A percentile compares a stretch with the other conserved stretches of the same genome.
Evolutionary conservation across 2,329 filamentous ascomycete genomes (phyloP).

Genomic region (Verticillium nubilum): DNA sequence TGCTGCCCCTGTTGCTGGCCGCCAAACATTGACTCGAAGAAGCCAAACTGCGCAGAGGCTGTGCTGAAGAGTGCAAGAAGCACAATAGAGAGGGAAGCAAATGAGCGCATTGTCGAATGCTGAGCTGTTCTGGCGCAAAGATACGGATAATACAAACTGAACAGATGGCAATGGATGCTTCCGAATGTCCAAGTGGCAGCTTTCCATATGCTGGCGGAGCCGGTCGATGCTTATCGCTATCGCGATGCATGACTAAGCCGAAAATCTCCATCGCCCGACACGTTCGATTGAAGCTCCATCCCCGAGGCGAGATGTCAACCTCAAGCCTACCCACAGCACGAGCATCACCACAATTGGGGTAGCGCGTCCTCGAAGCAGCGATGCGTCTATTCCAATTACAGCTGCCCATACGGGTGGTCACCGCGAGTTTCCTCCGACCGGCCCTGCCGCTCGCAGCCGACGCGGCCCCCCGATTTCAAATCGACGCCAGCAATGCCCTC

Average conservation of each 20-base stretch:
- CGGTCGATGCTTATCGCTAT: conserved; percentile 17
- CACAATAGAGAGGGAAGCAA: conserved; percentile 26
- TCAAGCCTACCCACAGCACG: background rate
- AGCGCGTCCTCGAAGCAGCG: conserved; percentile 10
- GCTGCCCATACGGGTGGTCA: conserved; percentile 38
- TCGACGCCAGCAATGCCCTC: conserved; percentile 26
- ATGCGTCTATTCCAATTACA: conserved; percentile 43
- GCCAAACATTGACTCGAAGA: conserved; percentile 97
- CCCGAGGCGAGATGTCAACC: background rate
- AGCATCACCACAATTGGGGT: conserved; percentile 3
- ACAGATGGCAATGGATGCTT: background rate
- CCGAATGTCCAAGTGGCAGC: background rate
- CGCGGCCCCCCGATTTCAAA: conserved; percentile 7
- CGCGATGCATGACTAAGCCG: conserved; percentile 27
- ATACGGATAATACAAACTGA: background rate
- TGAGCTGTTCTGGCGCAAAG: background rate
- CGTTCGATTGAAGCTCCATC: background rate
- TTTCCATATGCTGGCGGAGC: background rate
- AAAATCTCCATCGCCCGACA: conserved; percentile 18
- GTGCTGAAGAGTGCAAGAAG: conserved; percentile 56
- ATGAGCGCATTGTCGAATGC: conserved; percentile 24
- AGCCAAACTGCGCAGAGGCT: conserved; percentile 79
- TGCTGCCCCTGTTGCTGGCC: conserved; percentile 45
- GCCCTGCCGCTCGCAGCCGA: conserved; percentile 15
- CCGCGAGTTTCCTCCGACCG: conserved; percentile 19